phyloP scores from a whole-genome alignment of 2,329 filamentous ascomycete genomes.

The Colletotrichum tanaceti region DNA sequence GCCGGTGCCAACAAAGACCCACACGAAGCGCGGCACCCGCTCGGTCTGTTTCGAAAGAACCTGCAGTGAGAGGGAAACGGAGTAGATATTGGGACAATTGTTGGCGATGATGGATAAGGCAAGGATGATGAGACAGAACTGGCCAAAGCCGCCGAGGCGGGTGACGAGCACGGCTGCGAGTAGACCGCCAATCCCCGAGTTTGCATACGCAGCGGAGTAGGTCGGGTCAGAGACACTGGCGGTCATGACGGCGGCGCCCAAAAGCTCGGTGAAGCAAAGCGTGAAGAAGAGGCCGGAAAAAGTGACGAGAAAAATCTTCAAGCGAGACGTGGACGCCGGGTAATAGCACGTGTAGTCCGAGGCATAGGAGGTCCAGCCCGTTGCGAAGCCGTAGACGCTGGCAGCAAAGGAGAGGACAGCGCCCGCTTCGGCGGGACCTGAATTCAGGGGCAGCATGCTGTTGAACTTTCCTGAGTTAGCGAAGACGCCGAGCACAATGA shows the following conservation, averaged over 20 bases:
- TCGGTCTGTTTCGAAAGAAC: constrained; percentile 69
- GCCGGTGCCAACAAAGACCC: constrained; percentile 71
- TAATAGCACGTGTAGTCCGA: constrained; percentile 87
- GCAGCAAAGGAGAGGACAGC: constrained; percentile 73
- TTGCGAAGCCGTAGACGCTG: constrained; percentile 75
- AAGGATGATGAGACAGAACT: constrained; percentile 77
- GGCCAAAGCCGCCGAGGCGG: constrained; percentile 73
- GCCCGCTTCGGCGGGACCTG: constrained; percentile 70
- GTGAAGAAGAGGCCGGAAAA: constrained; percentile 77
- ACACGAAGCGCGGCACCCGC: constrained; percentile 74
- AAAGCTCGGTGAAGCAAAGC: constrained; percentile 78
- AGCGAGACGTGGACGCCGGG: constrained; percentile 67
- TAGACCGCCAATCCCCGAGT: constrained; percentile 70
- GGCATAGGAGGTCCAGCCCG: constrained; percentile 80
- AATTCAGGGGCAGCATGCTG: constrained; percentile 65
- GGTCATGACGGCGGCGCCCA: constrained; percentile 77
- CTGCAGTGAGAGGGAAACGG: constrained; percentile 74
- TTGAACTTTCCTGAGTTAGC: constrained; percentile 74
- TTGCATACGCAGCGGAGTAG: constrained; percentile 59
- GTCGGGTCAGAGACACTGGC: constrained; percentile 63
- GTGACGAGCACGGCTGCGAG: constrained; percentile 73
- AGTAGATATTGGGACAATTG: constrained; percentile 81
- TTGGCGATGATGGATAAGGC: constrained; percentile 76
- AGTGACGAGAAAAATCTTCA: constrained; percentile 75
- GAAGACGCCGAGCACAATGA: constrained; percentile 76